Percentiles rank a stretch among this genome's conserved stretches.
Conservation (phyloP, 495 filamentous ascomycete species). For the Apodospora peruviana region DNA sequence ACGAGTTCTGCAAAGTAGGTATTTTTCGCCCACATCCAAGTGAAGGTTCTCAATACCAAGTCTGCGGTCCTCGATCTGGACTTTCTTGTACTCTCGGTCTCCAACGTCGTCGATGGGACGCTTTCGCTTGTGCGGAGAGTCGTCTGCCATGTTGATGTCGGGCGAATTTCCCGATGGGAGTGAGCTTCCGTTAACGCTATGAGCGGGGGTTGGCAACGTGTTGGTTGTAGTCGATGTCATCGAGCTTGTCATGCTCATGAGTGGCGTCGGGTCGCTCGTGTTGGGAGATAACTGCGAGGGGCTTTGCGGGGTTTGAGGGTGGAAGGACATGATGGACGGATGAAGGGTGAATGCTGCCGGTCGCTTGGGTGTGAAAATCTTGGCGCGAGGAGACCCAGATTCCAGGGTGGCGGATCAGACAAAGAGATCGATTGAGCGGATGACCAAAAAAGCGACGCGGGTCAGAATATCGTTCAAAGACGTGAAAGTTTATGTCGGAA, state of each 20-base stretch:
- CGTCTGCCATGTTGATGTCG: conserved; percentile 35
- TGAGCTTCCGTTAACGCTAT: conserved; percentile 53
- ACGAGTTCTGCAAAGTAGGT: conserved; percentile 57
- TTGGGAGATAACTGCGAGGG: conserved; percentile 48
- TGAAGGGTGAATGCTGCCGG: conserved; percentile 5
- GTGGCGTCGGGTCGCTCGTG: conserved; percentile 35
- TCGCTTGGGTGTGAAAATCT: conserved; percentile 10
- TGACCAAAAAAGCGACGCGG: background rate
- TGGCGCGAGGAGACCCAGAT: conserved; percentile 10
- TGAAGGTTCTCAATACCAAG: conserved; percentile 51
- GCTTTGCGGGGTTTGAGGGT: conserved; percentile 56
- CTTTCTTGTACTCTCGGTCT: conserved; percentile 50
- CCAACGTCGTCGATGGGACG: conserved; percentile 40
- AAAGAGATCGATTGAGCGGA: conserved; percentile 13
- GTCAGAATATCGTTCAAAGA: background rate
- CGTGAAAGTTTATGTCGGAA: background rate
- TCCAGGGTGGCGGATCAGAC: conserved; percentile 13
- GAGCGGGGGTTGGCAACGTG: conserved; percentile 46
- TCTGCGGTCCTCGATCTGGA: conserved; percentile 48
- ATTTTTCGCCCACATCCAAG: conserved; percentile 52
- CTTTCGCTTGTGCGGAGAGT: conserved; percentile 50
- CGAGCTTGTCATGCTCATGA: conserved; percentile 35
- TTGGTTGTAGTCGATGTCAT: conserved; percentile 39
- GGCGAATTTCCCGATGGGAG: conserved; percentile 33
- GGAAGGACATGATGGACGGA: conserved; percentile 46